These are phyloP conservation scores for Lithospermum erythrorhizon DNA, from an alignment of 257 asterid genomes.

Conservation along the genomic window DNA sequence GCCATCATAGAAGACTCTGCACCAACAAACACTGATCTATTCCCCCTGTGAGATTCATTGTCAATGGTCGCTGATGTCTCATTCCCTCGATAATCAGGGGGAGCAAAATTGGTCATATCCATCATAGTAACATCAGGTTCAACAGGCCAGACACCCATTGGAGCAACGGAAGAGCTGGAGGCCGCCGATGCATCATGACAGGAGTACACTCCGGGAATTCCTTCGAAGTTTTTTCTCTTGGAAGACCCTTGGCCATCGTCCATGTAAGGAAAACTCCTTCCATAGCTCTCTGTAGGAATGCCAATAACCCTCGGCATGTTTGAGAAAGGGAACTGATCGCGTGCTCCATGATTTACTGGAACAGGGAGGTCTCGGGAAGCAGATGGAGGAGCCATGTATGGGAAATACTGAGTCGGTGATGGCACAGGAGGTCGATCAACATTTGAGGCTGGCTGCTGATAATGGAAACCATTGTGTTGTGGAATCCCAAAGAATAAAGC, in stretches of 20 bases:
- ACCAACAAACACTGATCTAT: constrained; percentile 31
- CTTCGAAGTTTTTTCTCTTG: constrained; percentile 56
- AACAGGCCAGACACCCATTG: constrained; percentile 16
- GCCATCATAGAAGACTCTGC: constrained; percentile 28
- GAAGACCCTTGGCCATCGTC: constrained; percentile 38
- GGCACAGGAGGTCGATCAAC: constrained; percentile 30
- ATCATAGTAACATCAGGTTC: constrained; percentile 26
- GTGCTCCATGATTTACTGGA: constrained; percentile 42
- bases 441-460: constrained; percentile 35
- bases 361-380: constrained; percentile 40
- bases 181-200: constrained; percentile 32
- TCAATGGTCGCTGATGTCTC: constrained; percentile 22
- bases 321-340: constrained; percentile 32
- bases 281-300: constrained; percentile 21
- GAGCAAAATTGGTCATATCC: constrained; percentile 23
- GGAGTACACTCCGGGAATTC: constrained; percentile 28
- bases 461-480: constrained; percentile 32
- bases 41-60: constrained; percentile 30
- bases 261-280: constrained; percentile 30
- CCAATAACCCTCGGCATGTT: constrained; percentile 18
- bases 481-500: constrained; percentile 39
- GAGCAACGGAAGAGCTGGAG: constrained; percentile 47
- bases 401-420: constrained; percentile 43
- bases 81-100: constrained; percentile 24
- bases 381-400: constrained; percentile 44